Evolutionary conservation across 2,329 filamentous ascomycete species (phyloP).

Genomic region (Fusarium temperatum): DNA sequence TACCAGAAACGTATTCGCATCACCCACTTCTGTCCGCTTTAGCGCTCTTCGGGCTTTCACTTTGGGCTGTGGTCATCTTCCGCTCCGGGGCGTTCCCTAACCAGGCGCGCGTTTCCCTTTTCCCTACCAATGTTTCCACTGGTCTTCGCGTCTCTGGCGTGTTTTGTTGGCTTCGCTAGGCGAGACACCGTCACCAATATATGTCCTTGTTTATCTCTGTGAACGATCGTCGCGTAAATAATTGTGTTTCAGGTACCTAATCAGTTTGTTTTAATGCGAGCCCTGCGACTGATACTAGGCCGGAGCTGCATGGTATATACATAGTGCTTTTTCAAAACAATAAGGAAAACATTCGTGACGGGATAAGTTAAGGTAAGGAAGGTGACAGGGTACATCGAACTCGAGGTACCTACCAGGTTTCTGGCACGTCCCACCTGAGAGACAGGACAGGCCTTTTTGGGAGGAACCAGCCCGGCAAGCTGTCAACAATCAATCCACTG

Average conservation of each 20-base stretch:
- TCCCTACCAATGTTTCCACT: constrained; percentile 19
- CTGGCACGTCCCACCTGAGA: constrained; percentile 38
- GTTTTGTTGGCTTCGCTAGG: neutral
- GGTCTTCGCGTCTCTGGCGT: constrained; percentile 18
- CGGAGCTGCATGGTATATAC: neutral
- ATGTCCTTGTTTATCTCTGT: constrained; percentile 2
- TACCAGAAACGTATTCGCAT: constrained; percentile 42
- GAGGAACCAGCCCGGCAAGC: constrained; percentile 40
- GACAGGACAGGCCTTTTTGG: constrained; percentile 39
- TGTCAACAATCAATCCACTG: constrained; percentile 38
- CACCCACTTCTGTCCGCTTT: constrained; percentile 40
- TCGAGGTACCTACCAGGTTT: constrained; percentile 30
- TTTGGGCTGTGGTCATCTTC: constrained; percentile 29
- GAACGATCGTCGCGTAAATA: neutral
- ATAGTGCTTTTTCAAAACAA: neutral
- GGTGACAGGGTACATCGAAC: constrained; percentile 23
- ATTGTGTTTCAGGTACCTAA: neutral
- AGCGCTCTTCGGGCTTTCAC: constrained; percentile 35
- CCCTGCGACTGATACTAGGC: neutral
- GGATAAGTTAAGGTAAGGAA: neutral
- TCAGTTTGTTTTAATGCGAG: neutral
- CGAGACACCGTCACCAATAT: neutral
- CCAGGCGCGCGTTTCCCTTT: constrained; percentile 34
- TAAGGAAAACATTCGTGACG: neutral
- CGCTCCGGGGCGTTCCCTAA: constrained; percentile 25